A percentile compares a stretch with the other conserved stretches of the same genome.
Evolutionary conservation across 2,329 filamentous ascomycete genomes (phyloP).

Genomic region (Fusarium sambucinum): DNA sequence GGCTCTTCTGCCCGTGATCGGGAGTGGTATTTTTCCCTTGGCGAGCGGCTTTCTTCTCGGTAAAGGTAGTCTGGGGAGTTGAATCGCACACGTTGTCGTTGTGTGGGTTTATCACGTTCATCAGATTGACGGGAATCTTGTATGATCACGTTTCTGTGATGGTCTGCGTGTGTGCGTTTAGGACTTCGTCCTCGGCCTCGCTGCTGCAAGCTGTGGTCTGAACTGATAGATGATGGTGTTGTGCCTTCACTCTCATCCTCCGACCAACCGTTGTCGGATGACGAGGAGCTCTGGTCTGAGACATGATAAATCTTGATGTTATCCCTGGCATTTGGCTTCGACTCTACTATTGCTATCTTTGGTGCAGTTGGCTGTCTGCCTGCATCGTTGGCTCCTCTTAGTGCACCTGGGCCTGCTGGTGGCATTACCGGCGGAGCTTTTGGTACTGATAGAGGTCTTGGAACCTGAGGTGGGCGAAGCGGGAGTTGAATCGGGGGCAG

Average conservation of each 20-base stretch:
- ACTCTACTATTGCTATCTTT: slow-evolving; percentile 6
- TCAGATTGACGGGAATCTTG: slow-evolving; percentile 13
- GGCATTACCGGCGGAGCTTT: neutral
- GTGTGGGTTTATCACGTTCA: neutral
- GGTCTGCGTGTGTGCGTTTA: slow-evolving; percentile 10
- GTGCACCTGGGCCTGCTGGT: neutral
- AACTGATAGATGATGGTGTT: slow-evolving; percentile 32
- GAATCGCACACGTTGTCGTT: slow-evolving; percentile 28
- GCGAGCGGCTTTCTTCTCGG: slow-evolving; percentile 18
- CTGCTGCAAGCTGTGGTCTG: slow-evolving; percentile 11
- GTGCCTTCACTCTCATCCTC: slow-evolving; percentile 33
- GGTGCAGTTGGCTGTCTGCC: neutral
- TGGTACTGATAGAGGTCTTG: neutral
- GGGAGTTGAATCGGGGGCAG: slow-evolving; percentile 17
- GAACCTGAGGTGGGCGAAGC: slow-evolving; percentile 7
- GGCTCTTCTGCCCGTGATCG: slow-evolving; percentile 20
- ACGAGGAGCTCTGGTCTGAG: slow-evolving; percentile 26
- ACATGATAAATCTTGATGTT: slow-evolving; percentile 4
- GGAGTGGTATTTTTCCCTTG: slow-evolving; percentile 16
- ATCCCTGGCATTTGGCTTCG: neutral
- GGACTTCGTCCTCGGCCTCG: slow-evolving; percentile 22
- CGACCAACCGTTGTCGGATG: slow-evolving; percentile 24
- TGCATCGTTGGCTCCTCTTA: neutral
- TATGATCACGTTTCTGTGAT: slow-evolving; percentile 13
- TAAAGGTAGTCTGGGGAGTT: slow-evolving; percentile 10